Conservation (phyloP, 805 yeast genomes). For the Cyberlindnera amylophila region DNA sequence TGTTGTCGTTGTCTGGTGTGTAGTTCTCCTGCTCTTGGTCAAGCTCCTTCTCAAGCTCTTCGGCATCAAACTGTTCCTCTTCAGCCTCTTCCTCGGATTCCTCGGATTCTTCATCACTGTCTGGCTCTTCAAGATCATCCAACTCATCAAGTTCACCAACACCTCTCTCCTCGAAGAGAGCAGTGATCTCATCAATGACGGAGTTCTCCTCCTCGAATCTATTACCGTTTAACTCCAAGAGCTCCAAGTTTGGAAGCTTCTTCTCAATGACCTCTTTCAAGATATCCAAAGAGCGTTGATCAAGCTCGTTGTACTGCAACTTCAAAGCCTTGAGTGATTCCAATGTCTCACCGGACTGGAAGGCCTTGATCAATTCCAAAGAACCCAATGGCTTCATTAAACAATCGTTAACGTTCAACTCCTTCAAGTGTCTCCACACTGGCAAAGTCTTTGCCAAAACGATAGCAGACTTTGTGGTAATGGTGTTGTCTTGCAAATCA, state of each 20-base stretch:
- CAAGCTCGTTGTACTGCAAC: slow-evolving; percentile 87
- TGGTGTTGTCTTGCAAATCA: slow-evolving; percentile 94
- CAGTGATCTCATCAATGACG: slow-evolving; percentile 54
- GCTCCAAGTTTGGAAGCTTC: slow-evolving; percentile 56
- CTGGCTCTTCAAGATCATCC: slow-evolving; percentile 88
- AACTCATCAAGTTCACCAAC: slow-evolving; percentile 85
- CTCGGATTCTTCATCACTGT: slow-evolving; percentile 54
- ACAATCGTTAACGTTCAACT: slow-evolving; percentile 86
- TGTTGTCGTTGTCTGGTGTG: slow-evolving; percentile 40
- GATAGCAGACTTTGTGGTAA: slow-evolving; percentile 64
- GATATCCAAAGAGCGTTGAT: slow-evolving; percentile 55
- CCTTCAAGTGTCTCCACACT: slow-evolving; percentile 65
- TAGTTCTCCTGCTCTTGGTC: slow-evolving; percentile 36
- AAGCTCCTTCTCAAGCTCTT: slow-evolving; percentile 37
- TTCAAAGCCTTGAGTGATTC: slow-evolving; percentile 53
- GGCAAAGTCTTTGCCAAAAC: slow-evolving; percentile 59
- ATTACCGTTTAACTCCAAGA: slow-evolving; percentile 89
- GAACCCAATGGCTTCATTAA: slow-evolving; percentile 80
- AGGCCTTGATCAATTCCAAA: slow-evolving; percentile 45
- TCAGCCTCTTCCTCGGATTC: slow-evolving; percentile 35
- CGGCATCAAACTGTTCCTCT: slow-evolving; percentile 33
- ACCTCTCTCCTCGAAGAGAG: slow-evolving; percentile 67
- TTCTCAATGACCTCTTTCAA: slow-evolving; percentile 51
- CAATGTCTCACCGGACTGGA: slow-evolving; percentile 37
- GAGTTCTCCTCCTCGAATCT: slow-evolving; percentile 86